These are phyloP conservation scores for Sphagnum contortum DNA, from an alignment of 225 moss, liverwort and hornwort species.

Conservation along the genomic window DNA sequence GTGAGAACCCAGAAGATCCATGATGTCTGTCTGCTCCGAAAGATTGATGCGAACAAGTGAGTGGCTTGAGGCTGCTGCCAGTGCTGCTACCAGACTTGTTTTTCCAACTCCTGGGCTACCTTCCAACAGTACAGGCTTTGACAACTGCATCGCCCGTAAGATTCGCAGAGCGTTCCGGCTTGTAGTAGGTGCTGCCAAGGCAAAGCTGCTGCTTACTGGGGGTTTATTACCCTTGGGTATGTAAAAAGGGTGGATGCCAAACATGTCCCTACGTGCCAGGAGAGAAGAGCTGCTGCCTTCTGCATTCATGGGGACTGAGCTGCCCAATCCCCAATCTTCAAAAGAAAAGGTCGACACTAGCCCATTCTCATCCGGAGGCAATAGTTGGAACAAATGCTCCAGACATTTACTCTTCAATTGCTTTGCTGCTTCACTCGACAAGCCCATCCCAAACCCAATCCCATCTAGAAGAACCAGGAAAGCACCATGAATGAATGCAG, in stretches of 20 bases:
- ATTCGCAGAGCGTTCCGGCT: constrained; percentile 86
- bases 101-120: constrained; percentile 99
- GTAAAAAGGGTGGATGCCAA: constrained; percentile 74
- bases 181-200: constrained; percentile 79
- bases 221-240: constrained; percentile 47
- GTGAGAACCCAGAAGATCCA: constrained; percentile 94
- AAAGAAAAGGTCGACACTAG: constrained; percentile 12
- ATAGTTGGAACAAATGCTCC: constrained; percentile 50
- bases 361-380: constrained; percentile 31
- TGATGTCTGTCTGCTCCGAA: constrained; percentile 95
- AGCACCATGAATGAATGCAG: constrained; percentile 86
- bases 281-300: constrained; percentile 7
- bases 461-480: constrained; percentile 90
- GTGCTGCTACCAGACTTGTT: constrained; percentile 86
- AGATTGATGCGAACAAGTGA: constrained; percentile 82
- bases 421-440: constrained; percentile 53
- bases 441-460: constrained; percentile 71
- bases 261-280: constrained; percentile 12
- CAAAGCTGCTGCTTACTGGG: constrained; percentile 34
- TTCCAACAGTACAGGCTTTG: constrained; percentile 87
- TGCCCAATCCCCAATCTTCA: constrained; percentile 28
- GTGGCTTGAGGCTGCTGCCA: constrained; percentile 69
- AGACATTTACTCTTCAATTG: constrained; percentile 53
- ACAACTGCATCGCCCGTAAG: constrained; percentile 89
- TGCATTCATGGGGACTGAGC: constrained; percentile 27